A percentile compares a stretch with the other conserved stretches of the same genome.
Conservation (phyloP, 1,284 basidiomycete species). For the Sphaerobolus stellatus region DNA sequence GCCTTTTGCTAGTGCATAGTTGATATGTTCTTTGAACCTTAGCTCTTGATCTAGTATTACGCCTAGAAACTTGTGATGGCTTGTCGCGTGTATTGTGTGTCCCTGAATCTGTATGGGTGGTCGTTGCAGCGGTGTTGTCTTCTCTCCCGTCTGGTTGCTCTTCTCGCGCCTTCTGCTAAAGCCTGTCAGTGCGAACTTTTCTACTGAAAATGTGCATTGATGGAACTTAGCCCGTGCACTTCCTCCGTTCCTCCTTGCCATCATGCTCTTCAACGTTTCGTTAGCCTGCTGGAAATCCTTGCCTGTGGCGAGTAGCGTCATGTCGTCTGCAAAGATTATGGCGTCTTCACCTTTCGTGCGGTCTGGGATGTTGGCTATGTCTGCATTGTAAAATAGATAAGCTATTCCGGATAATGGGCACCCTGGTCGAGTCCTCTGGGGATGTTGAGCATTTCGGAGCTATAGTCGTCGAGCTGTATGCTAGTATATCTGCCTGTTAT, state of each 20-base stretch:
- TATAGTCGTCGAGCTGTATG: conserved; percentile 5
- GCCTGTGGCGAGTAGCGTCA: neutral
- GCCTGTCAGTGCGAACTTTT: neutral
- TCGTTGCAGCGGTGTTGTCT: neutral
- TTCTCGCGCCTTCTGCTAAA: neutral
- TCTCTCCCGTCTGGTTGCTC: neutral
- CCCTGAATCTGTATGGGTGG: neutral
- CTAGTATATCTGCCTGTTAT: neutral
- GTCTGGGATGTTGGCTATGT: neutral
- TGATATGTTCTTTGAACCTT: neutral
- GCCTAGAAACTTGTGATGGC: neutral
- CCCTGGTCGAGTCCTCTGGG: conserved; percentile 9
- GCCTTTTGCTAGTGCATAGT: neutral
- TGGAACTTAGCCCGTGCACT: neutral
- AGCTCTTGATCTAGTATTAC: neutral
- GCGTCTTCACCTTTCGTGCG: neutral
- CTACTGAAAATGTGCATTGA: neutral
- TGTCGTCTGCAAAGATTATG: neutral
- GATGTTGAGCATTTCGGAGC: neutral
- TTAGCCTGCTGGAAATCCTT: neutral
- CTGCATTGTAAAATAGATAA: conserved; percentile 12
- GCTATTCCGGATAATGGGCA: conserved; percentile 9
- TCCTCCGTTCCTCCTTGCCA: neutral
- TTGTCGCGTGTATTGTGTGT: neutral
- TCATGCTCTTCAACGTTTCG: neutral